These are phyloP conservation scores for Astrocystis sublimbata DNA, from an alignment of 495 filamentous ascomycete species.

Conservation along the genomic window DNA sequence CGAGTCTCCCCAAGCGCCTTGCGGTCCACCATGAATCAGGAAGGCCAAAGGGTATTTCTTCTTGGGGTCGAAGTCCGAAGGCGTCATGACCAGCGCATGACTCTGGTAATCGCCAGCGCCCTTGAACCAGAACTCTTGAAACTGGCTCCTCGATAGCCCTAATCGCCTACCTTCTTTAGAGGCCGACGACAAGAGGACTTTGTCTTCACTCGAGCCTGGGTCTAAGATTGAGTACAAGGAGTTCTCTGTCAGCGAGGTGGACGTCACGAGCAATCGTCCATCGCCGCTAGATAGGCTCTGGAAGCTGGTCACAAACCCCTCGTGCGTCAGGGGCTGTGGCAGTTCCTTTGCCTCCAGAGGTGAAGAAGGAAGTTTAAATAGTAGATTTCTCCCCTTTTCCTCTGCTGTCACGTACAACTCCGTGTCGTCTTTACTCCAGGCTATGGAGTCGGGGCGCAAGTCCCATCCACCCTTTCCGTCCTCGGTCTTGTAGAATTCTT, in stretches of 20 bases:
- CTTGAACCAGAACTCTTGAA: constrained; percentile 72
- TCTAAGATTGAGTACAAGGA: constrained; percentile 65
- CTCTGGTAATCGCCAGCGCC: constrained; percentile 55
- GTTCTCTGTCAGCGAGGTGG: constrained; percentile 68
- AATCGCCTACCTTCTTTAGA: constrained; percentile 69
- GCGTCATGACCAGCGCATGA: constrained; percentile 82
- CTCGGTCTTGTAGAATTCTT: constrained; percentile 62
- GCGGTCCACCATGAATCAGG: constrained; percentile 86
- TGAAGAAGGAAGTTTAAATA: constrained; percentile 63
- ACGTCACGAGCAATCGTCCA: constrained; percentile 61
- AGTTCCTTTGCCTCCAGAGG: constrained; percentile 53
- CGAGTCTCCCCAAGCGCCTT: constrained; percentile 78
- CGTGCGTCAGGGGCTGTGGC: constrained; percentile 58
- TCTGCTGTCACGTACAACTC: constrained; percentile 68
- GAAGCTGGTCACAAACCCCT: constrained; percentile 63
- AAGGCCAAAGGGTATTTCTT: constrained; percentile 82
- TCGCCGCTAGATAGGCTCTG: constrained; percentile 49
- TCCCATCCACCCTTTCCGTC: constrained; percentile 70
- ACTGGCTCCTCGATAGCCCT: constrained; percentile 60
- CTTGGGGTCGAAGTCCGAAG: constrained; percentile 69
- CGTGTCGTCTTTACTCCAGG: constrained; percentile 66
- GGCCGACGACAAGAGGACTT: constrained; percentile 61
- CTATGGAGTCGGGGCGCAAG: constrained; percentile 62
- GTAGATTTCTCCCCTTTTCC: constrained; percentile 59
- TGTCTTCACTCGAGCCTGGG: constrained; percentile 42